phyloP scores from a whole-genome alignment of 1,284 basidiomycete genomes.

The Trametes polyzona region DNA sequence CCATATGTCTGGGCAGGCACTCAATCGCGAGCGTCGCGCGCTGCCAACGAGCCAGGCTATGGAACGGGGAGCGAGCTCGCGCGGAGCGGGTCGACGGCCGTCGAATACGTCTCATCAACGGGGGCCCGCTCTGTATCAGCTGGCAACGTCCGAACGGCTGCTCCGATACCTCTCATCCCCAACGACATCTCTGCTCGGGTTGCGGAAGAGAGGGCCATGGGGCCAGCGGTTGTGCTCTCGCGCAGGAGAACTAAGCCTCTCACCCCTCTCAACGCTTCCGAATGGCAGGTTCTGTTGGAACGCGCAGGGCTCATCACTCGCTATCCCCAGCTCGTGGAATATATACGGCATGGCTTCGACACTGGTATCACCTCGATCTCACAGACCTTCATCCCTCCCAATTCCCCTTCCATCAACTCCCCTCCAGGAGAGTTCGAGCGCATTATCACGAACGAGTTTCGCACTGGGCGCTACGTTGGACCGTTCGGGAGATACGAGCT shows the following conservation, averaged over 20 bases:
- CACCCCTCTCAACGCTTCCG: slow-evolving; percentile 26
- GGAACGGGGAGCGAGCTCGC: slow-evolving; percentile 15
- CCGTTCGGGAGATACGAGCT: slow-evolving; percentile 29
- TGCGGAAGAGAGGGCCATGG: slow-evolving; percentile 30
- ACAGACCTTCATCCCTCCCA: slow-evolving; percentile 31
- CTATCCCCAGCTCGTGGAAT: slow-evolving; percentile 19
- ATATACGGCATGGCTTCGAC: slow-evolving; percentile 28
- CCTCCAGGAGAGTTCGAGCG: slow-evolving; percentile 27
- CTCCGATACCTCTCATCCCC: not conserved
- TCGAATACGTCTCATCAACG: slow-evolving; percentile 13
- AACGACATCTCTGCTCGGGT: slow-evolving; percentile 33
- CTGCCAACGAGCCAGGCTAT: slow-evolving; percentile 21
- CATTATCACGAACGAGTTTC: too few relatives aligned
- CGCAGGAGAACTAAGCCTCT: slow-evolving; percentile 24
- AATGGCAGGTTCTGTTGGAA: slow-evolving; percentile 29
- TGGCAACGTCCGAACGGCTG: slow-evolving; percentile 27
- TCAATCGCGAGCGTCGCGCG: slow-evolving; percentile 15
- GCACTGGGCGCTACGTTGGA: slow-evolving; percentile 37
- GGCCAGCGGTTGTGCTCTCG: slow-evolving; percentile 28
- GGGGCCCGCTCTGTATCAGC: slow-evolving; percentile 23
- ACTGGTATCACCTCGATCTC: slow-evolving; percentile 28
- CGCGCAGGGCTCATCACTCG: slow-evolving; percentile 17
- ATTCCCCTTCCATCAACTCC: slow-evolving; percentile 14
- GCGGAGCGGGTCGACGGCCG: slow-evolving; percentile 1
- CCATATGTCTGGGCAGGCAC: slow-evolving; percentile 32